phyloP scores from a whole-genome alignment of 139 green algal species.

The Nannochloris sp. region DNA sequence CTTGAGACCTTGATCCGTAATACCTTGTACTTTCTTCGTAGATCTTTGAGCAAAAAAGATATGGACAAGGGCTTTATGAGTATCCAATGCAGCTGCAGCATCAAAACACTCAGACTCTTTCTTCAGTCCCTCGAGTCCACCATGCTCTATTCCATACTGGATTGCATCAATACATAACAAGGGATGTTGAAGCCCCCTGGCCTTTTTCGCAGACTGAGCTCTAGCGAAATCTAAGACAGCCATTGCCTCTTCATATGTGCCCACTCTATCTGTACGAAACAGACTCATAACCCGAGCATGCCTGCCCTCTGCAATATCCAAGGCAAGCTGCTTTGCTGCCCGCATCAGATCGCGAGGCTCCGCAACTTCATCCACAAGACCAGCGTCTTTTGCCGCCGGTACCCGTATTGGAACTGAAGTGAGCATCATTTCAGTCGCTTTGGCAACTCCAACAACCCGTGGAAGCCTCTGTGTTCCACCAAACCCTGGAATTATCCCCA shows the following conservation, averaged over 20 bases:
- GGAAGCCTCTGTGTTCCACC: constrained; percentile 95
- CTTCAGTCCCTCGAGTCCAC: constrained; percentile 65
- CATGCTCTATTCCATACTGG: constrained; percentile 63
- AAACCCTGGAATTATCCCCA: constrained; percentile 97
- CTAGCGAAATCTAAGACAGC: constrained; percentile 74
- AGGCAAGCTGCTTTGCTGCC: constrained; percentile 46
- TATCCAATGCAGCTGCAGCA: constrained; percentile 58
- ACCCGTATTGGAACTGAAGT: constrained; percentile 67
- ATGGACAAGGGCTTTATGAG: constrained; percentile 91
- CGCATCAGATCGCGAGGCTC: constrained; percentile 48
- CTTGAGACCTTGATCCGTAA: constrained; percentile 80
- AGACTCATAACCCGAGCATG: constrained; percentile 9
- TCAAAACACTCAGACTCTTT: constrained; percentile 65
- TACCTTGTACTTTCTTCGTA: constrained; percentile 81
- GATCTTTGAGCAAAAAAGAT: constrained; percentile 94
- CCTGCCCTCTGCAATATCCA: constrained; percentile 67
- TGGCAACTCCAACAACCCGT: constrained; percentile 85
- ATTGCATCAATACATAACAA: constrained; percentile 90
- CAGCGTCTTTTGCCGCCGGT: constrained; percentile 53
- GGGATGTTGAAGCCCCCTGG: constrained; percentile 72
- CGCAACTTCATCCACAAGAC: constrained; percentile 84
- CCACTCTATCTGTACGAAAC: constrained; percentile 60
- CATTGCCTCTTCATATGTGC: constrained; percentile 61
- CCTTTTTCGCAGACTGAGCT: constrained; percentile 43
- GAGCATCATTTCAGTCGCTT: constrained; percentile 91